Evolutionary conservation across 257 asterid species (phyloP).

Genomic region (Salvia rosmarinus): DNA sequence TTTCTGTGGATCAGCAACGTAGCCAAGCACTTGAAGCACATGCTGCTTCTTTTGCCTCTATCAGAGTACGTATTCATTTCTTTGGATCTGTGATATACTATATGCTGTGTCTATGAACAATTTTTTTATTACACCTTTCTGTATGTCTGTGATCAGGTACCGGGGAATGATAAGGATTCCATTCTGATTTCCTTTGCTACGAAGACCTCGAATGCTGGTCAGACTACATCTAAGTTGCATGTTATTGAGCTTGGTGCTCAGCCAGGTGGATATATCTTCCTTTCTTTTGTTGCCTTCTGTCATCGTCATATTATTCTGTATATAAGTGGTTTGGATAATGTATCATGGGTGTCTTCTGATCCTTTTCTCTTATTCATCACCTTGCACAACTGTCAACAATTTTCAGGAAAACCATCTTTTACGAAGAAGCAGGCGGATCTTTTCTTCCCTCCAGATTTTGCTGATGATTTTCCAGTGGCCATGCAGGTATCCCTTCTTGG

Average conservation of each 20-base stretch:
- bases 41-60: slow-evolving; percentile 91
- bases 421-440: slow-evolving; percentile 93
- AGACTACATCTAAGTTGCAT: slow-evolving; percentile 66
- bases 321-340: not conserved
- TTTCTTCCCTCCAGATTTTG: slow-evolving; percentile 95
- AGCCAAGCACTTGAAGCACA: slow-evolving; percentile 99
- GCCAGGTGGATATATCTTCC: slow-evolving; percentile 55
- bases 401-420: slow-evolving; percentile 79
- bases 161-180: slow-evolving; percentile 89
- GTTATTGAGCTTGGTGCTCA: slow-evolving; percentile 79
- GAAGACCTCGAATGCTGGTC: slow-evolving; percentile 66
- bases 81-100: not conserved
- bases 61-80: slow-evolving; percentile 54
- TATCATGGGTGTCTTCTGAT: not conserved
- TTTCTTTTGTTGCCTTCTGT: not conserved
- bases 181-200: slow-evolving; percentile 85
- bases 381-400: slow-evolving; percentile 23
- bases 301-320: not conserved
- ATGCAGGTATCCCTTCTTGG: slow-evolving; percentile 70
- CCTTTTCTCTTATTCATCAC: slow-evolving; percentile 20
- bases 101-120: slow-evolving; percentile 5
- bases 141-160: slow-evolving; percentile 52
- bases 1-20: slow-evolving; percentile 97
- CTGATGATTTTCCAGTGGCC: slow-evolving; percentile 91
- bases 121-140: slow-evolving; percentile 23